Evolutionary conservation across 2,329 filamentous ascomycete genomes (phyloP).

Genomic region (Trichoderma brevicompactum): DNA sequence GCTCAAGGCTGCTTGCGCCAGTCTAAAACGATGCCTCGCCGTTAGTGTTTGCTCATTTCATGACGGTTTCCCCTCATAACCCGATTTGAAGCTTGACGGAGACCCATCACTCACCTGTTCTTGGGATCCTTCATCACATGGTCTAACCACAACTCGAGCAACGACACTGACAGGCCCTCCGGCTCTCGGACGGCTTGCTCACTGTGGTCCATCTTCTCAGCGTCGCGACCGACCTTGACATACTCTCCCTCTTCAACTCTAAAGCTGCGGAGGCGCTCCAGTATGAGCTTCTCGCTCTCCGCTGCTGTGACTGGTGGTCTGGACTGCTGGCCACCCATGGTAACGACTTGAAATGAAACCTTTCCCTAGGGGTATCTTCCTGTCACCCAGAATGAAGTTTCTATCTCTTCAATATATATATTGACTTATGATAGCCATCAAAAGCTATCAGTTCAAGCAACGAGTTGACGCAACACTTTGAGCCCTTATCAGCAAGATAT

Average conservation of each 20-base stretch:
- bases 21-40: conserved; percentile 49
- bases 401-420: background rate
- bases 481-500: background rate
- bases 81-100: too few relatives aligned
- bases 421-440: background rate
- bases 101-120: conserved; percentile 55
- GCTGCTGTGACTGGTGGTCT: conserved; percentile 40
- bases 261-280: conserved; percentile 51
- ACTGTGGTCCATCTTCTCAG: conserved; percentile 34
- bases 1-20: conserved; percentile 75
- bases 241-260: conserved; percentile 58
- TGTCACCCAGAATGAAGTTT: background rate
- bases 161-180: conserved; percentile 55
- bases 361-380: background rate
- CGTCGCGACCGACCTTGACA: conserved; percentile 52
- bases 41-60: background rate
- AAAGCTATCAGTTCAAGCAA: background rate
- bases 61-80: background rate
- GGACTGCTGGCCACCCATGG: conserved; percentile 53
- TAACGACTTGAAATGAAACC: background rate
- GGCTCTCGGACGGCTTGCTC: conserved; percentile 37
- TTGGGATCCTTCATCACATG: conserved; percentile 66
- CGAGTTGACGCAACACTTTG: background rate
- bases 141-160: conserved; percentile 63
- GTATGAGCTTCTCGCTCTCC: conserved; percentile 49